Evolutionary conservation across 2,329 filamentous ascomycete genomes (phyloP).

Genomic region (Alternaria incomplexa): DNA sequence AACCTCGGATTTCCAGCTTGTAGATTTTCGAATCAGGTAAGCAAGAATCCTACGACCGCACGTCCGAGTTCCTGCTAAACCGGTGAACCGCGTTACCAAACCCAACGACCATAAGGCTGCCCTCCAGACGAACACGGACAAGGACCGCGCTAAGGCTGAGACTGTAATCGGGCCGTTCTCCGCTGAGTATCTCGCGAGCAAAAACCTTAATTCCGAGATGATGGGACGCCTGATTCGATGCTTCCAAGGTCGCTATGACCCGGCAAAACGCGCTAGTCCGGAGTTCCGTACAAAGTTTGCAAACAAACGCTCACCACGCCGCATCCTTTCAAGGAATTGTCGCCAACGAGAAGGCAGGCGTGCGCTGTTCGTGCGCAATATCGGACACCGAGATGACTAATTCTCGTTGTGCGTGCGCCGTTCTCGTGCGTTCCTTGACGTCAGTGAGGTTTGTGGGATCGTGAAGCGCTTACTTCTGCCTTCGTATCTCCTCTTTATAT

Average conservation of each 20-base stretch:
- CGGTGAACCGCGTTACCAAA: background rate
- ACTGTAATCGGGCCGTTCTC: background rate
- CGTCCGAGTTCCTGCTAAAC: background rate
- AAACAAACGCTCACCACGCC: background rate
- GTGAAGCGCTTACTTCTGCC: background rate
- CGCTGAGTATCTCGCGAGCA: background rate
- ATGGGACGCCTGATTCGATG: background rate
- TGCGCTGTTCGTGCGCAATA: background rate
- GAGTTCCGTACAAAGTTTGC: conserved; percentile 2
- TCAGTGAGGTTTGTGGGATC: background rate
- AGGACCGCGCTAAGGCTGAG: background rate
- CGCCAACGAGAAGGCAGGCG: background rate
- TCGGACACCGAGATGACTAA: background rate
- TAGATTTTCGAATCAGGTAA: background rate
- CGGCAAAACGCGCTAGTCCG: background rate
- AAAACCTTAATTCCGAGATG: background rate
- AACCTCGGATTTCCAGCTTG: background rate
- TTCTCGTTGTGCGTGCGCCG: background rate
- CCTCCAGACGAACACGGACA: background rate
- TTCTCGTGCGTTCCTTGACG: background rate
- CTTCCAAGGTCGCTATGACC: background rate
- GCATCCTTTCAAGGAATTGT: background rate
- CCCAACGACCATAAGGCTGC: background rate
- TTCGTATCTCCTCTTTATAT: background rate
- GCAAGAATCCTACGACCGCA: background rate